These are phyloP conservation scores for Saccharomycopsis fibuligera DNA, from an alignment of 805 yeast genomes.

Conservation along the genomic window DNA sequence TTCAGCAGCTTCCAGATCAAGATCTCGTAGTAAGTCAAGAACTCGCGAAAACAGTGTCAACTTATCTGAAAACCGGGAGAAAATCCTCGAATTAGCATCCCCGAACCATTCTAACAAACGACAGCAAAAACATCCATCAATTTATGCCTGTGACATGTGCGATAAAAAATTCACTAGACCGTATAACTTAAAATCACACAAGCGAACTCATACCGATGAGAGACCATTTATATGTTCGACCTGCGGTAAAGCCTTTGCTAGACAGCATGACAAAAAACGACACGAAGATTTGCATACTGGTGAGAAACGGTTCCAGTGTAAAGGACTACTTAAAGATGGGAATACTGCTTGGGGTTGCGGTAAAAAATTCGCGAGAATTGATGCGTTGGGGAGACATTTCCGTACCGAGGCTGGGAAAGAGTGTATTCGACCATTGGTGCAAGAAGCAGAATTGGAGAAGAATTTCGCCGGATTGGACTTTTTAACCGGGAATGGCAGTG, in stretches of 20 bases:
- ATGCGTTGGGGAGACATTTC: conserved; percentile 73
- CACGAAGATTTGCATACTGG: conserved; percentile 76
- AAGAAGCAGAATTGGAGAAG: conserved; percentile 40
- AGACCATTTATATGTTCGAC: conserved; percentile 66
- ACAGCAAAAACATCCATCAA: conserved; percentile 64
- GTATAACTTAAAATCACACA: conserved; percentile 84
- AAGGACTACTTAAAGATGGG: conserved; percentile 55
- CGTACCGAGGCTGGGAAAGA: conserved; percentile 72
- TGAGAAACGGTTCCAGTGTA: conserved; percentile 67
- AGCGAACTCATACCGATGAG: conserved; percentile 85
- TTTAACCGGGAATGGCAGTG: neutral
- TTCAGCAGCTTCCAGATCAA: conserved; percentile 22
- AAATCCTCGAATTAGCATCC: conserved; percentile 60
- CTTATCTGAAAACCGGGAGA: conserved; percentile 31
- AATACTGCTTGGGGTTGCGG: conserved; percentile 68
- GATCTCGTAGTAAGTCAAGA: conserved; percentile 31
- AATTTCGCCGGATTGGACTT: too few relatives aligned
- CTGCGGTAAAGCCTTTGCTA: conserved; percentile 78
- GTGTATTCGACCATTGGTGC: conserved; percentile 63
- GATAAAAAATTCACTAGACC: conserved; percentile 87
- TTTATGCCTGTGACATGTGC: conserved; percentile 76
- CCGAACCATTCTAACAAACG: conserved; percentile 48
- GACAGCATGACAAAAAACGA: conserved; percentile 71
- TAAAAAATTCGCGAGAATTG: conserved; percentile 71
- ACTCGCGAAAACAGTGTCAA: conserved; percentile 22